phyloP scores from a whole-genome alignment of 106 monocot genomes.

The Vanilla planifolia region DNA sequence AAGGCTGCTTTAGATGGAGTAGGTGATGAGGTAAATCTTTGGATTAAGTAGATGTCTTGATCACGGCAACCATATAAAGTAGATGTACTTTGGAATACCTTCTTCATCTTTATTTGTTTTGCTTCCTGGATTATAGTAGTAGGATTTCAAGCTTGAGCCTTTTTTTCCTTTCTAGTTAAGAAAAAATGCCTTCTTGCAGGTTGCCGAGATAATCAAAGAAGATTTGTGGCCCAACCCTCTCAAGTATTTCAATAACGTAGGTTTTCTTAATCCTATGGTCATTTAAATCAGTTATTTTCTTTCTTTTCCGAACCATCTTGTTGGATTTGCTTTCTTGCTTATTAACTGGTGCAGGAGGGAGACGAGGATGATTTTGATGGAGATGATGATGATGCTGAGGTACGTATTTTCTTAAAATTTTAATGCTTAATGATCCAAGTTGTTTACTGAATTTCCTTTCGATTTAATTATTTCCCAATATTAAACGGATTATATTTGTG shows the following conservation, averaged over 20 bases:
- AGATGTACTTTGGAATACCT: not conserved
- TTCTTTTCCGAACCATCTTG: not conserved
- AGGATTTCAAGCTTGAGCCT: too few relatives aligned
- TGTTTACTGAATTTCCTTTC: too few relatives aligned
- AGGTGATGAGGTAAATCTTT: slow-evolving; percentile 35
- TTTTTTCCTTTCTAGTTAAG: too few relatives aligned
- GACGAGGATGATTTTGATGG: slow-evolving; percentile 24
- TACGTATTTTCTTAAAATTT: too few relatives aligned
- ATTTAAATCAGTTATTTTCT: not conserved
- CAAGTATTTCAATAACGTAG: slow-evolving; percentile 78
- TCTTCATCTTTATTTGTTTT: not conserved
- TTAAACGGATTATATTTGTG: too few relatives aligned
- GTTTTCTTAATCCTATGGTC: not conserved
- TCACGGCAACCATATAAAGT: not conserved
- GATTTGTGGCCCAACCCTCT: slow-evolving; percentile 82
- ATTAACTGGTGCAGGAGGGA: slow-evolving; percentile 14
- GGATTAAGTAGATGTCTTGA: not conserved
- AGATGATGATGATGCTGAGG: slow-evolving; percentile 28
- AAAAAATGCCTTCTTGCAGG: slow-evolving; percentile 23
- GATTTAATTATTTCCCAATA: too few relatives aligned
- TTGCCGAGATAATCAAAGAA: slow-evolving; percentile 81
- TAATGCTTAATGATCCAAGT: too few relatives aligned
- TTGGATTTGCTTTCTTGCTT: not conserved
- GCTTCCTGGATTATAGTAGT: too few relatives aligned
- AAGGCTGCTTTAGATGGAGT: slow-evolving; percentile 28